These are phyloP conservation scores for Azolla pinnata DNA, from an alignment of 75 land plant genomes.

Conservation along the genomic window DNA sequence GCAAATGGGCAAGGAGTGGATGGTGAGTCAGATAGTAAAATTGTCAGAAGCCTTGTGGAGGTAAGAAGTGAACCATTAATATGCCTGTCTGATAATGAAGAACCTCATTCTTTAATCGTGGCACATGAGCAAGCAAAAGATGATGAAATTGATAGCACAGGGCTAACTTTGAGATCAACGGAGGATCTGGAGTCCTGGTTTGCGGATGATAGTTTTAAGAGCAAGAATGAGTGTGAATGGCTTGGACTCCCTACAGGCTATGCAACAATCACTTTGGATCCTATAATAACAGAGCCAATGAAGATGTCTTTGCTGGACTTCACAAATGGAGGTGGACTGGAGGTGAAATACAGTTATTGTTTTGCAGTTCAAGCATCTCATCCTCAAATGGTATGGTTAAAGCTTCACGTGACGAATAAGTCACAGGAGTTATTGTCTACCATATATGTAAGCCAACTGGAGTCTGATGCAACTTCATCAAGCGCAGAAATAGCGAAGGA, in stretches of 20 bases:
- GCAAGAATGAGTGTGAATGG: constrained; percentile 3
- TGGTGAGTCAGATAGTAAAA: too few species aligned
- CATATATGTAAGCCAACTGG: constrained; percentile 7
- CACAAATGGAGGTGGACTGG: constrained; percentile 70
- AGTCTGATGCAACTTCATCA: constrained; percentile 1
- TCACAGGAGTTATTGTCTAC: constrained; percentile 1
- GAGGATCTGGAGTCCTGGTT: constrained; percentile 81
- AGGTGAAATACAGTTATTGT: constrained; percentile 60
- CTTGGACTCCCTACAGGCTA: constrained; percentile 22
- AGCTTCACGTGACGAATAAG: constrained; percentile 10
- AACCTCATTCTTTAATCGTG: too few species aligned
- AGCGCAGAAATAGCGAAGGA: not conserved
- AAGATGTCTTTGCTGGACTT: constrained; percentile 53
- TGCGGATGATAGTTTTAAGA: constrained; percentile 21
- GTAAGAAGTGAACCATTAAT: constrained; percentile 26
- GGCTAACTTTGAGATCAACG: constrained; percentile 32
- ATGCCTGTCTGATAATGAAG: constrained; percentile 40
- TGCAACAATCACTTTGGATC: constrained; percentile 45
- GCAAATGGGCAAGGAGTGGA: too few species aligned
- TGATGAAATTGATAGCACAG: constrained; percentile 13
- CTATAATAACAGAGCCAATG: constrained; percentile 36
- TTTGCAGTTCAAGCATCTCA: not conserved
- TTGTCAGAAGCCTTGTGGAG: too few species aligned
- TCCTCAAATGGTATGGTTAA: constrained; percentile 2
- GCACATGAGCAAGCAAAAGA: too few species aligned